These are phyloP conservation scores for Fusarium sororula DNA, from an alignment of 2,329 filamentous ascomycete species.

Conservation along the genomic window DNA sequence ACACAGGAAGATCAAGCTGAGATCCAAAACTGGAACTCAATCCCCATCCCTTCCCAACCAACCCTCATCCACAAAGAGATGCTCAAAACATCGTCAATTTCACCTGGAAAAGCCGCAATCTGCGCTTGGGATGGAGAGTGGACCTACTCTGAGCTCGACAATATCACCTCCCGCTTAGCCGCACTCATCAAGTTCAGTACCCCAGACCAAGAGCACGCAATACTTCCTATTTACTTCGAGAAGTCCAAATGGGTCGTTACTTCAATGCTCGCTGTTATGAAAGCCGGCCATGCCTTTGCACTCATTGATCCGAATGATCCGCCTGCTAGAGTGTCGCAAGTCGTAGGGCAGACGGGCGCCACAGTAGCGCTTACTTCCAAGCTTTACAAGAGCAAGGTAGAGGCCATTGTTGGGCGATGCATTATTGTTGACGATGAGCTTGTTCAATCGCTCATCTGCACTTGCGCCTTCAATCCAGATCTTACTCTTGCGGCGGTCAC, in stretches of 20 bases:
- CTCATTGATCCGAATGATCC: conserved; percentile 6
- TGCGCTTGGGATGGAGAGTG: conserved; percentile 6
- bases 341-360: neutral
- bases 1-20: neutral
- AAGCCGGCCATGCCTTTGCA: neutral
- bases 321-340: neutral
- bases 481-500: neutral
- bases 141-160: neutral
- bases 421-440: neutral
- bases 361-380: neutral
- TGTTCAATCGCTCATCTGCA: neutral
- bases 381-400: neutral
- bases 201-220: neutral
- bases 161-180: neutral
- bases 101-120: neutral
- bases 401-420: neutral
- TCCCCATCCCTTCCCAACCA: neutral
- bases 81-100: neutral
- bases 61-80: conserved; percentile 5
- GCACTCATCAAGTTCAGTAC: neutral
- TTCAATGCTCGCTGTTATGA: conserved; percentile 8
- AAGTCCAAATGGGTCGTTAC: conserved; percentile 21
- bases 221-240: conserved; percentile 11
- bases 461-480: neutral
- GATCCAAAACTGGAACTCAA: conserved; percentile 12